phyloP scores from a whole-genome alignment of 2,329 filamentous ascomycete genomes.

The Alternaria sp. region DNA sequence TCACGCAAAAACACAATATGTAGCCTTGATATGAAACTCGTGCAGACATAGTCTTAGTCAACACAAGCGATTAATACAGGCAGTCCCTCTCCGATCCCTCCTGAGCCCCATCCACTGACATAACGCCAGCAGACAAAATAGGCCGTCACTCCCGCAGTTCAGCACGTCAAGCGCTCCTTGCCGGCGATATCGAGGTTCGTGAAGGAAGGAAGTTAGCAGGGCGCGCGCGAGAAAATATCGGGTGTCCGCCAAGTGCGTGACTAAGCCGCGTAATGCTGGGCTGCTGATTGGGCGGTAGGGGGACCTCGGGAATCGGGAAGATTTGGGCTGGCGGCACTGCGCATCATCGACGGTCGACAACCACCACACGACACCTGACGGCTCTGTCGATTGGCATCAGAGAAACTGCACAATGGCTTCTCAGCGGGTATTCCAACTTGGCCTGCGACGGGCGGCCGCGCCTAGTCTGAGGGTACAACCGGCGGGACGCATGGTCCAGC shows the following conservation, averaged over 20 bases:
- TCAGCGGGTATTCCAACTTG: conserved; percentile 55
- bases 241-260: conserved; percentile 29
- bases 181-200: conserved; percentile 51
- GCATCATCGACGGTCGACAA: conserved; percentile 27
- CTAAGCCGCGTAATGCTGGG: conserved; percentile 27
- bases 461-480: conserved; percentile 52
- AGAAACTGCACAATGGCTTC: conserved; percentile 47
- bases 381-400: conserved; percentile 23
- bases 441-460: conserved; percentile 50
- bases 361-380: conserved; percentile 31
- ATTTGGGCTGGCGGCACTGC: conserved; percentile 20
- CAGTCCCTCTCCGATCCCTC: conserved; percentile 55
- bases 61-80: conserved; percentile 62
- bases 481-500: conserved; percentile 52
- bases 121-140: conserved; percentile 47
- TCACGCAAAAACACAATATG: conserved; percentile 35
- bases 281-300: conserved; percentile 36
- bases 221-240: conserved; percentile 42
- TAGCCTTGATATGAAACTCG: conserved; percentile 63
- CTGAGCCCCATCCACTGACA: conserved; percentile 45
- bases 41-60: conserved; percentile 48
- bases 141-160: conserved; percentile 46
- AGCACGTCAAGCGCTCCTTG: conserved; percentile 42
- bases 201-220: conserved; percentile 24
- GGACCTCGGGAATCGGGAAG: conserved; percentile 35